phyloP scores from a whole-genome alignment of 306 rosid species.

The Oxytropis ochrocephala region DNA sequence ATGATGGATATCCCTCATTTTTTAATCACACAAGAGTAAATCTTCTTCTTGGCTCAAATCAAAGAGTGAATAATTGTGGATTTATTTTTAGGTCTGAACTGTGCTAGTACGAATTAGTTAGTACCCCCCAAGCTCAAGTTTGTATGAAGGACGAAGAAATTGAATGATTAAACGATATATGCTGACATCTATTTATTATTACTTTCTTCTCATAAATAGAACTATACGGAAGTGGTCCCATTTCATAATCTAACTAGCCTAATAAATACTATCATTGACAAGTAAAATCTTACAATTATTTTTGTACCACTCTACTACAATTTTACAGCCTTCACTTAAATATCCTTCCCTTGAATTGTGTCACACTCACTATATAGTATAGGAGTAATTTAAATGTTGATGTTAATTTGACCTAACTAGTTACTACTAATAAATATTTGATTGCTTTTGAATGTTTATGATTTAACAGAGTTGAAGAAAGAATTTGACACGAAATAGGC shows the following conservation, averaged over 20 bases:
- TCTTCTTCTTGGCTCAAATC: too few relatives aligned
- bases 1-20: neutral
- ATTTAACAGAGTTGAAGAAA: constrained; percentile 17
- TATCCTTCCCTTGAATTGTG: too few relatives aligned
- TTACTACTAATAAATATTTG: neutral
- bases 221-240: constrained; percentile 25
- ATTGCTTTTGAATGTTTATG: neutral
- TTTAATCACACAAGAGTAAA: too few relatives aligned
- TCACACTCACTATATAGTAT: too few relatives aligned
- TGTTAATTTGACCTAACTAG: neutral
- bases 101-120: too few relatives aligned
- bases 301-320: neutral
- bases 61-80: too few relatives aligned
- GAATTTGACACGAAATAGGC: constrained; percentile 16
- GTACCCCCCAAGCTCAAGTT: neutral
- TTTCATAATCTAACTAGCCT: neutral
- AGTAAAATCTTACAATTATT: neutral
- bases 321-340: neutral
- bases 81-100: too few relatives aligned
- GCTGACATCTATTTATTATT: constrained; percentile 29
- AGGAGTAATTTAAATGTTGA: neutral
- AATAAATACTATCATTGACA: neutral
- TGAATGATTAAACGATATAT: constrained; percentile 18
- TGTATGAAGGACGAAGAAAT: neutral
- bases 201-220: neutral